Evolutionary conservation across 2,329 filamentous ascomycete species (phyloP), one percentile per base, ranked within the genome.

Genomic region (Decorospora gaudefroyi): DNA sequence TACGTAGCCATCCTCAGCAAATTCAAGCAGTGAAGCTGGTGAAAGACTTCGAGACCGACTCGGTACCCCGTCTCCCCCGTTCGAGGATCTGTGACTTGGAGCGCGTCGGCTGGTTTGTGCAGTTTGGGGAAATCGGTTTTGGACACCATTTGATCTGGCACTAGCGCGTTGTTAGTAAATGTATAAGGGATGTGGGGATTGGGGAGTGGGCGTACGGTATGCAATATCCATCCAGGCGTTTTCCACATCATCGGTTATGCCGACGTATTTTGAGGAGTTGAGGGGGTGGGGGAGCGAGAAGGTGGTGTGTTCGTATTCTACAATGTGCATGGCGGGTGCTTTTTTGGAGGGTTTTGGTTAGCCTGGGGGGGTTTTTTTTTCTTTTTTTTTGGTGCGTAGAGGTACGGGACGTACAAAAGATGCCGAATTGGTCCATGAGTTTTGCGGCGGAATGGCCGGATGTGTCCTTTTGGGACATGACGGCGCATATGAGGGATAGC

Each of bases 141-240:
- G 0, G 76, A 76, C 37, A 85, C 78, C 76, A 82, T 81, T 55
- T 81, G 79, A 59, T 84, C 81, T 25, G 81, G 81, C 17, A 84
- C 80, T 80, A 13, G 41, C n/a, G 43, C 1, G 13, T 1, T 10
- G 23, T 13, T 32, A 23, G 12, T 32, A 23, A 23, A 23, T 6
- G 21, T 10, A 6, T 10, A 53, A 51, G 13, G 18, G 36, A 27
- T 23, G 23, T 16, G 15, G 22, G 28, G 9, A 10, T 13, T 21
- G 16, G 8, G 42, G 15, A 23, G 12, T 23, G 17, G 13, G 40
- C 60, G 47, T 65, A 73, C 71, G 55, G 51, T 76, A 76, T 8
- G 77, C 78, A 26, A 82, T 74, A 12, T 75, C 74, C 34, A 80
- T 72, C 81, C 81, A 84, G 4, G 77, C 78, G 37, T 74, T 72